phyloP scores from a whole-genome alignment of 83 land plant species.

The Diphasiastrum complanatum region DNA sequence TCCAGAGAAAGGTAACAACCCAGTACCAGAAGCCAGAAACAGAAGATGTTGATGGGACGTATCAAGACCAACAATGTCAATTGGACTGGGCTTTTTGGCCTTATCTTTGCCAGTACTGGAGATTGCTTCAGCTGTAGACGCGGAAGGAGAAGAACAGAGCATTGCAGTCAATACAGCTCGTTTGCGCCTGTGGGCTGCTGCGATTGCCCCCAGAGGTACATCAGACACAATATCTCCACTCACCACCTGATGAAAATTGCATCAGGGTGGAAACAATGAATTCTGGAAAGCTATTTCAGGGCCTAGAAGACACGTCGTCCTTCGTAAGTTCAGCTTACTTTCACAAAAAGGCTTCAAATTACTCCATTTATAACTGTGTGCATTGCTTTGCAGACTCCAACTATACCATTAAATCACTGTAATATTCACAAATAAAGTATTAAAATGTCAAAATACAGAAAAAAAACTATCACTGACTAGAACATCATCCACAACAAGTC shows the following conservation, averaged over 20 bases:
- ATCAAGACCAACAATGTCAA: slow-evolving; percentile 76
- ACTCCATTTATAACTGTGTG: neutral
- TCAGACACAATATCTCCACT: slow-evolving; percentile 97
- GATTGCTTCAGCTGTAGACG: slow-evolving; percentile 58
- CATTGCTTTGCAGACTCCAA: no score
- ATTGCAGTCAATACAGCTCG: slow-evolving; percentile 78
- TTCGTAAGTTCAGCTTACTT: neutral
- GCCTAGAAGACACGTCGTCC: no score
- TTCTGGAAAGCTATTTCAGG: neutral
- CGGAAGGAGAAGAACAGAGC: slow-evolving; percentile 54
- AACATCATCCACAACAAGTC: slow-evolving; percentile 69
- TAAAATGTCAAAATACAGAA: neutral
- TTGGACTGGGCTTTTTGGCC: slow-evolving; percentile 51
- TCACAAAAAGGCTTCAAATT: neutral
- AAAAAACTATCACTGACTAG: slow-evolving; percentile 33
- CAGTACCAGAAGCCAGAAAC: slow-evolving; percentile 59
- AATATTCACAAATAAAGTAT: no score
- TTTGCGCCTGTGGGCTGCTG: slow-evolving; percentile 84
- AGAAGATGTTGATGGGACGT: slow-evolving; percentile 60
- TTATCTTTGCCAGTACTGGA: slow-evolving; percentile 65
- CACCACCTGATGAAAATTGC: slow-evolving; percentile 47
- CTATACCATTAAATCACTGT: no score
- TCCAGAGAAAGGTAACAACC: neutral
- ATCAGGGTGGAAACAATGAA: neutral
- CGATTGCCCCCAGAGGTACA: slow-evolving; percentile 88